phyloP scores from a whole-genome alignment of 129 eudicot species.

The Silybum marianum region DNA sequence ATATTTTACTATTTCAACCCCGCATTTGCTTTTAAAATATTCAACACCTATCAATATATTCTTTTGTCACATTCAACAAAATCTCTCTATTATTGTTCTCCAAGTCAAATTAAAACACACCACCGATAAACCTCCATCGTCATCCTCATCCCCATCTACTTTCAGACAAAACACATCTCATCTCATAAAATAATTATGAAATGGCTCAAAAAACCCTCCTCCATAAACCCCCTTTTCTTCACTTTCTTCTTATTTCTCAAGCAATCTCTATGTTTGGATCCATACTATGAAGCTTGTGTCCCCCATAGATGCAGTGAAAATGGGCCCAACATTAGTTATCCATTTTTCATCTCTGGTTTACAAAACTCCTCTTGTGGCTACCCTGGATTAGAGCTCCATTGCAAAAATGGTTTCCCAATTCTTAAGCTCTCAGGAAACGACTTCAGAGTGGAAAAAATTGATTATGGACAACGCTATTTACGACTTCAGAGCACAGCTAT shows the following conservation, averaged over 20 bases:
- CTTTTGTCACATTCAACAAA: conserved; percentile 28
- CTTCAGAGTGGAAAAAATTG: conserved; percentile 22
- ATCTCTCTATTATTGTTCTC: conserved; percentile 21
- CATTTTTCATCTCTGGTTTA: conserved; percentile 32
- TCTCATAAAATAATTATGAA: conserved; percentile 14
- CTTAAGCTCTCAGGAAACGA: conserved; percentile 24
- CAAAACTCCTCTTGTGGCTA: conserved; percentile 46
- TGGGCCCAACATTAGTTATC: conserved; percentile 41
- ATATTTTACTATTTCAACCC: not conserved
- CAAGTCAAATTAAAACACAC: conserved; percentile 34
- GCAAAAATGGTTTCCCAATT: conserved; percentile 28
- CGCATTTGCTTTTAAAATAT: not conserved
- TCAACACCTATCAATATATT: conserved; percentile 12
- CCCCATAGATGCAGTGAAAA: conserved; percentile 33
- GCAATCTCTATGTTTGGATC: conserved; percentile 22
- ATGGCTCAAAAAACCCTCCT: not conserved
- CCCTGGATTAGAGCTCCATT: conserved; percentile 47
- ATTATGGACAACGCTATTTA: conserved; percentile 3
- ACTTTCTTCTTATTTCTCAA: conserved; percentile 11
- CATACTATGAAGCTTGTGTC: conserved; percentile 36
- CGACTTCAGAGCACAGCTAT: conserved; percentile 16
- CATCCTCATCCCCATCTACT: not conserved
- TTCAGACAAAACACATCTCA: not conserved
- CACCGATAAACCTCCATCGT: not conserved
- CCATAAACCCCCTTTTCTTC: conserved; percentile 3